phyloP scores from a whole-genome alignment of 108 stramenopile species.

The Mediolabrus comicus region DNA sequence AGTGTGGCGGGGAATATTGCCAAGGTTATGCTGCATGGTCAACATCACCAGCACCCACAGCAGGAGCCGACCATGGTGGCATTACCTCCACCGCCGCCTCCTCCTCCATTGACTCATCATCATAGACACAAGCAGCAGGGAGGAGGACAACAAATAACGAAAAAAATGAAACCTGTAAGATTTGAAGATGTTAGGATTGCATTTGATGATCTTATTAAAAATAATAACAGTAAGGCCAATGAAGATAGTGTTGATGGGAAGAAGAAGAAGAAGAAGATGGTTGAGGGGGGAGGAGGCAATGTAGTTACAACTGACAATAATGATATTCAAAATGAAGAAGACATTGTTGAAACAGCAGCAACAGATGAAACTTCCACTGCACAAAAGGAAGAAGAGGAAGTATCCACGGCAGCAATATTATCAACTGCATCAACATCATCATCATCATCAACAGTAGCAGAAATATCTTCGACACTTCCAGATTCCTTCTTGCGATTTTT shows the following conservation, averaged over 20 bases:
- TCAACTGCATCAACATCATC: too few relatives aligned
- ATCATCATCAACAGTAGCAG: background rate
- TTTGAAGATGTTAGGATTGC: conserved; percentile 34
- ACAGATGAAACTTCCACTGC: background rate
- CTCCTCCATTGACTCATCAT: background rate
- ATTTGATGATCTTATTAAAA: conserved; percentile 6
- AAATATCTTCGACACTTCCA: conserved; percentile 6
- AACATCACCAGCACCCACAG: background rate
- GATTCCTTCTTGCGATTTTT: conserved; percentile 41
- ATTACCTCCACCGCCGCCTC: conserved; percentile 5
- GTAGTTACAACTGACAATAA: background rate
- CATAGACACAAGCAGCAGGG: background rate
- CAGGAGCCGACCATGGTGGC: conserved; percentile 13
- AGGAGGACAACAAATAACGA: background rate
- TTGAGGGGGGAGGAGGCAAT: too few relatives aligned
- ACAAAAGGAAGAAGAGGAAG: background rate
- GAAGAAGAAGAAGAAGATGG: background rate
- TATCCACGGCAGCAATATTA: too few relatives aligned
- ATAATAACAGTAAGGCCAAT: background rate
- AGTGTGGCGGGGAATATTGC: conserved; percentile 10
- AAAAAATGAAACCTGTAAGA: conserved; percentile 13
- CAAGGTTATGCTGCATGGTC: background rate
- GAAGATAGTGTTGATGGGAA: background rate
- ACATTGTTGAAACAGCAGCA: background rate
- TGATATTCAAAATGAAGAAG: background rate